A percentile compares a stretch with the other conserved stretches of the same genome.
These are phyloP conservation scores for Kondoa subrosea DNA, from an alignment of 768 basidiomycete genomes.

Conservation along the genomic window DNA sequence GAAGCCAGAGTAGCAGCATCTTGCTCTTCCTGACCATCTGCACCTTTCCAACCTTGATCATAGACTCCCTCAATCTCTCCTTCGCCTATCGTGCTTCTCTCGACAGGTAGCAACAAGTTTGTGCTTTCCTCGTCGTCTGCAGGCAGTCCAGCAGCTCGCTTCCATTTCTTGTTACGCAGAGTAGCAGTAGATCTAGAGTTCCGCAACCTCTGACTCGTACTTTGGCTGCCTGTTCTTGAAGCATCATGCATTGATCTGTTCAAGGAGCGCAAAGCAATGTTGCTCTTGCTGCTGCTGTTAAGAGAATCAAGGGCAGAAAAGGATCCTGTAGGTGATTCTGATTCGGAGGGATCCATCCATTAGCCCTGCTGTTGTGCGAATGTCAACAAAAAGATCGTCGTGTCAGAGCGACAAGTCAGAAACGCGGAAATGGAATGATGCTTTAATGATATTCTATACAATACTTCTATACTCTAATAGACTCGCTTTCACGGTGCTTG, in stretches of 20 bases:
- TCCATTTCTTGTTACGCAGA: slow-evolving; percentile 2
- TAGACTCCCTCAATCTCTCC: slow-evolving; percentile 26
- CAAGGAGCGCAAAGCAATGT: neutral
- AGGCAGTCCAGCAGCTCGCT: neutral
- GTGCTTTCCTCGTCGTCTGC: neutral
- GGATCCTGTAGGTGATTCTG: neutral
- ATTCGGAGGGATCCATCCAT: neutral
- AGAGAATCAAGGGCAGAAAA: neutral
- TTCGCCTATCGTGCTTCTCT: slow-evolving; percentile 4
- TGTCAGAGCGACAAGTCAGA: neutral
- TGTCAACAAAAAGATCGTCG: neutral
- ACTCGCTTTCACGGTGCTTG: neutral
- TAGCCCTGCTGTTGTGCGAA: neutral
- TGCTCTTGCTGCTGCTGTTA: too few species aligned
- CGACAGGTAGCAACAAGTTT: neutral
- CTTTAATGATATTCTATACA: neutral
- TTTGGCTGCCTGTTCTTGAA: too few species aligned
- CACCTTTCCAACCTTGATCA: slow-evolving; percentile 25
- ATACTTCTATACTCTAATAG: neutral
- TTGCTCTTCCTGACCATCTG: slow-evolving; percentile 16
- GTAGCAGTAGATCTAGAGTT: neutral
- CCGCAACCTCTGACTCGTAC: too few species aligned
- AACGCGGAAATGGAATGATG: neutral
- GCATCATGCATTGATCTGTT: neutral
- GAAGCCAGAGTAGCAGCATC: slow-evolving; percentile 16